Percentiles rank a stretch among this genome's conserved stretches.
Evolutionary conservation across 2,329 filamentous ascomycete species (phyloP).

Genomic region (Cladosporium sp.): DNA sequence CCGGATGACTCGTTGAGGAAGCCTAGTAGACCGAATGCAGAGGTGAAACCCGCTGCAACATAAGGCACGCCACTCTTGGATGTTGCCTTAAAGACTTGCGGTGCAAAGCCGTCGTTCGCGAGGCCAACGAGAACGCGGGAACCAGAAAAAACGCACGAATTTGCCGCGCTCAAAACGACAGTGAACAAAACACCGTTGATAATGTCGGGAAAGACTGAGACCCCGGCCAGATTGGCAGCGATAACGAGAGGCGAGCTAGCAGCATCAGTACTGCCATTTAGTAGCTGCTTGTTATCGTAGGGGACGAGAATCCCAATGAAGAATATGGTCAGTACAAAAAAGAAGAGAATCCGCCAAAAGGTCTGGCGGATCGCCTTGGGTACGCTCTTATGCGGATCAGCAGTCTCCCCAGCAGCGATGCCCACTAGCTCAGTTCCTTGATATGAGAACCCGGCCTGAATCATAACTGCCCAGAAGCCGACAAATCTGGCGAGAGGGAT

Average conservation of each 20-base stretch:
- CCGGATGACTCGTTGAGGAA: conserved; percentile 70
- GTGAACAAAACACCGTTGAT: conserved; percentile 71
- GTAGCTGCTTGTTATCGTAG: conserved; percentile 32
- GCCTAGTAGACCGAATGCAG: conserved; percentile 63
- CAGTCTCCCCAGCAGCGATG: conserved; percentile 50
- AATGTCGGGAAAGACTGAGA: conserved; percentile 56
- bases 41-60: conserved; percentile 63
- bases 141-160: conserved; percentile 64
- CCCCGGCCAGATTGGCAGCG: conserved; percentile 56
- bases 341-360: conserved; percentile 33
- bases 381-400: conserved; percentile 46
- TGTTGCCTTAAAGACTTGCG: conserved; percentile 51
- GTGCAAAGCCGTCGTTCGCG: conserved; percentile 56
- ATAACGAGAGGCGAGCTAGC: conserved; percentile 63
- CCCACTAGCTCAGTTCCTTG: conserved; percentile 51
- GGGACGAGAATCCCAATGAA: conserved; percentile 33
- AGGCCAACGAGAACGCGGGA: conserved; percentile 64
- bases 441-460: conserved; percentile 54
- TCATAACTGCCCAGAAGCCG: conserved; percentile 54
- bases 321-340: conserved; percentile 34
- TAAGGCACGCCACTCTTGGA: conserved; percentile 64
- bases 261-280: conserved; percentile 36
- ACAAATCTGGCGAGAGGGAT: conserved; percentile 31
- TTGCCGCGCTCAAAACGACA: conserved; percentile 63
- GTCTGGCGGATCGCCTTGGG: conserved; percentile 33